Conservation (phyloP, 2,329 filamentous ascomycete genomes). For the Blumeria graminis region DNA sequence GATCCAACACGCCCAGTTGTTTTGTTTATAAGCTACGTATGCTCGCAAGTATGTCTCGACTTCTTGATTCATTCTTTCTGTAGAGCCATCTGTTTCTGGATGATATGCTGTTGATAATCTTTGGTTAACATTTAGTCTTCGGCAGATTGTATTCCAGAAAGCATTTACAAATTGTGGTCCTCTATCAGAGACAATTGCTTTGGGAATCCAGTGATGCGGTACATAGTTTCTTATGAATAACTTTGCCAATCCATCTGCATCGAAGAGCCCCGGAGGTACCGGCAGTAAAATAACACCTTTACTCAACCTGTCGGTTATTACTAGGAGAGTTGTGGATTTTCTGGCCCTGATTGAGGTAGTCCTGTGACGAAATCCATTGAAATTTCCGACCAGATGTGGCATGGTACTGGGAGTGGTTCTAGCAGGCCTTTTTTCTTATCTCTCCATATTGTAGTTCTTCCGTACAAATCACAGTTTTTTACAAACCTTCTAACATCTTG, state of each 20-base stretch:
- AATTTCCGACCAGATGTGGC: constrained; percentile 2
- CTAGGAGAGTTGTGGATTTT: neutral
- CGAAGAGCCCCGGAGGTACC: neutral
- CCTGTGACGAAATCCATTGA: constrained; percentile 2
- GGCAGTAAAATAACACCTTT: neutral
- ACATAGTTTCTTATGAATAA: neutral
- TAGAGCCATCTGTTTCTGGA: neutral
- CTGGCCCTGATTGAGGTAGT: neutral
- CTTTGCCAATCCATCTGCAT: neutral
- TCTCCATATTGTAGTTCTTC: neutral
- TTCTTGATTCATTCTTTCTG: neutral
- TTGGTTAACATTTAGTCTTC: neutral
- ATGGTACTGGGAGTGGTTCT: constrained; percentile 2
- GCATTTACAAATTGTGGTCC: neutral
- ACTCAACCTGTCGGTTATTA: neutral
- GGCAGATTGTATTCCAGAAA: neutral
- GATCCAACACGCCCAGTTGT: neutral
- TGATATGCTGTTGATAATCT: neutral
- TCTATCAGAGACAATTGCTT: neutral
- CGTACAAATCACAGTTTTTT: constrained; percentile 1
- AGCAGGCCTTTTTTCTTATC: constrained; percentile 2
- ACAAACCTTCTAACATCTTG: neutral
- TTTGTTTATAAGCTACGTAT: neutral
- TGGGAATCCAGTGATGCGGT: neutral
- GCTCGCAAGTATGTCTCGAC: neutral